Percentiles rank a stretch among this genome's conserved stretches.
phyloP scores from a whole-genome alignment of 768 basidiomycete species.

The Leccinum ochraceum region DNA sequence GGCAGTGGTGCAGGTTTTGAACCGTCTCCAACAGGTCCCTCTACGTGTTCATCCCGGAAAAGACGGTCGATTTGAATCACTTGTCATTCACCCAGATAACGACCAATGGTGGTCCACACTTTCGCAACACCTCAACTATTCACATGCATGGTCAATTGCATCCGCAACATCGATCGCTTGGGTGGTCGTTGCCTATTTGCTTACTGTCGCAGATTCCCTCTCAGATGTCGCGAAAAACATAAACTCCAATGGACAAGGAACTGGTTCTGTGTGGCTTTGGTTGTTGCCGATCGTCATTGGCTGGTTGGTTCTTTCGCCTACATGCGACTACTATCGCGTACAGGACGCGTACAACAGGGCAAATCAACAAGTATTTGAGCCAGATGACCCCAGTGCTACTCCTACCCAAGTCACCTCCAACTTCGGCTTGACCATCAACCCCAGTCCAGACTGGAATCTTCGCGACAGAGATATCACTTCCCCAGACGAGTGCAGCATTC shows the following conservation, averaged over 20 bases:
- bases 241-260: slow-evolving; percentile 37
- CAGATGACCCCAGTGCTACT: not conserved
- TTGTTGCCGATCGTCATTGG: slow-evolving; percentile 16
- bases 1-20: no score
- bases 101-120: no score
- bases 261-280: slow-evolving; percentile 43
- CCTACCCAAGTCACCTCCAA: not conserved
- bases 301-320: not conserved
- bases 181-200: no score
- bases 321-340: slow-evolving; percentile 20
- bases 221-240: slow-evolving; percentile 20
- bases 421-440: not conserved
- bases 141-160: no score
- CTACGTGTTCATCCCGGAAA: no score
- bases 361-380: not conserved
- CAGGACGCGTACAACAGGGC: slow-evolving; percentile 10
- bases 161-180: no score
- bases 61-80: no score
- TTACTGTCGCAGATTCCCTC: slow-evolving; percentile 4
- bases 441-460: not conserved
- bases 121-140: no score
- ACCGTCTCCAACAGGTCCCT: no score
- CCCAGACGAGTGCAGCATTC: not conserved
- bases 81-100: no score
- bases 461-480: not conserved